These are phyloP conservation scores for Cytospora piceae DNA, from an alignment of 2,329 filamentous ascomycete genomes.

Conservation along the genomic window DNA sequence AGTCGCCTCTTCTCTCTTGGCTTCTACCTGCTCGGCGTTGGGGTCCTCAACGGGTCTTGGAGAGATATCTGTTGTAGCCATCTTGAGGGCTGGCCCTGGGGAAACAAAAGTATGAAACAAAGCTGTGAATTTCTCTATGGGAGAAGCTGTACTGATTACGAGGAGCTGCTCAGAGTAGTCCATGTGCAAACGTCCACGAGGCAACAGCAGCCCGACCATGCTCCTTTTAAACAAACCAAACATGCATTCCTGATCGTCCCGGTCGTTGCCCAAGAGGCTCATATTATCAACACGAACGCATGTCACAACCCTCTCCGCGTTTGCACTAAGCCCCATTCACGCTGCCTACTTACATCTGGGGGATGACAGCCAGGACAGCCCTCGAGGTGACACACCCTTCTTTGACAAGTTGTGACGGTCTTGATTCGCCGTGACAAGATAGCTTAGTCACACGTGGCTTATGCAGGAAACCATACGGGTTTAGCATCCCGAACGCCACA, in stretches of 20 bases:
- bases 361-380: conserved; percentile 4
- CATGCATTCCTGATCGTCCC: background rate
- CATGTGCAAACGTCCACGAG: background rate
- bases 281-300: background rate
- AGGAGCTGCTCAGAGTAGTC: too few species aligned
- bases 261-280: background rate
- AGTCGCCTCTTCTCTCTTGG: background rate
- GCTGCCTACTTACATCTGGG: background rate
- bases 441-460: background rate
- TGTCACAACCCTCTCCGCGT: background rate
- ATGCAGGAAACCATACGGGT: background rate
- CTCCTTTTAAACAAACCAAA: background rate
- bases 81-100: background rate
- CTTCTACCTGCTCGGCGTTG: background rate
- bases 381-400: background rate
- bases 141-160: too few species aligned
- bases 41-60: background rate
- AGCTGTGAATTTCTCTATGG: too few species aligned
- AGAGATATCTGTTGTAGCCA: background rate
- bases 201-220: background rate
- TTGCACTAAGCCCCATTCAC: background rate
- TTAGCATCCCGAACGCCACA: background rate
- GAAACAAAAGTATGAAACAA: background rate
- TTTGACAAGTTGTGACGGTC: background rate
- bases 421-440: background rate